Conservation (phyloP, 2,329 filamentous ascomycete genomes). For the Verticillium nonalfalfae region DNA sequence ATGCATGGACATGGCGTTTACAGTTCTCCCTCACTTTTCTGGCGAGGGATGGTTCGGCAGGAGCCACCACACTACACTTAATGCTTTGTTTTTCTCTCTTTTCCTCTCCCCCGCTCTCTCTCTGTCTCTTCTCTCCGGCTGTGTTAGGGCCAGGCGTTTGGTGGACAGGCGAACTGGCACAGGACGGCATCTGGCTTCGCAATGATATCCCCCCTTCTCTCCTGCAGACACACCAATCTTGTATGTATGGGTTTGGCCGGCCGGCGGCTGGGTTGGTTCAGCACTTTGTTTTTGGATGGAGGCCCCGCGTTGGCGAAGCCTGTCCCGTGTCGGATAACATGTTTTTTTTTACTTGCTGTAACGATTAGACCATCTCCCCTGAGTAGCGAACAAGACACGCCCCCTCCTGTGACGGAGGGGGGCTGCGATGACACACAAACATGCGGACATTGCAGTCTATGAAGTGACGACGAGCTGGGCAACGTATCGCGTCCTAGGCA, state of each 20-base stretch:
- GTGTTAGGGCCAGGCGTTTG: not conserved
- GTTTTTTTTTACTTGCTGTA: not conserved
- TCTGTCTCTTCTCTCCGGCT: constrained; percentile 3
- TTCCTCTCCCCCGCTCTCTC: not conserved
- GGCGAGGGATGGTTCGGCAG: not conserved
- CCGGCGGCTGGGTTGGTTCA: not conserved
- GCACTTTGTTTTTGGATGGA: not conserved
- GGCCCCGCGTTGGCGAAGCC: not conserved
- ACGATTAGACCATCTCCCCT: not conserved
- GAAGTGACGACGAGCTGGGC: too few relatives aligned
- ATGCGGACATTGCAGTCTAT: not conserved
- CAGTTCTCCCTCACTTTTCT: not conserved
- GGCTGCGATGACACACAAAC: not conserved
- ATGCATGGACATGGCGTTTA: not conserved
- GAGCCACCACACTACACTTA: constrained; percentile 1
- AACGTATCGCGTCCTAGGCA: too few relatives aligned
- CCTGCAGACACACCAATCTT: not conserved
- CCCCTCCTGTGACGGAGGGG: not conserved
- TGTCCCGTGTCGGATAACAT: not conserved
- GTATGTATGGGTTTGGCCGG: not conserved
- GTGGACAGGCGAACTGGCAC: constrained; percentile 6
- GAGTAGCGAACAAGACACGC: not conserved
- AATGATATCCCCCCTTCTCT: constrained; percentile 1
- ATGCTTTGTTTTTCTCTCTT: not conserved
- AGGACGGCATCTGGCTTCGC: not conserved